These are phyloP conservation scores for Biscogniauxia mediterranea DNA, from an alignment of 2,329 filamentous ascomycete species.

Conservation along the genomic window DNA sequence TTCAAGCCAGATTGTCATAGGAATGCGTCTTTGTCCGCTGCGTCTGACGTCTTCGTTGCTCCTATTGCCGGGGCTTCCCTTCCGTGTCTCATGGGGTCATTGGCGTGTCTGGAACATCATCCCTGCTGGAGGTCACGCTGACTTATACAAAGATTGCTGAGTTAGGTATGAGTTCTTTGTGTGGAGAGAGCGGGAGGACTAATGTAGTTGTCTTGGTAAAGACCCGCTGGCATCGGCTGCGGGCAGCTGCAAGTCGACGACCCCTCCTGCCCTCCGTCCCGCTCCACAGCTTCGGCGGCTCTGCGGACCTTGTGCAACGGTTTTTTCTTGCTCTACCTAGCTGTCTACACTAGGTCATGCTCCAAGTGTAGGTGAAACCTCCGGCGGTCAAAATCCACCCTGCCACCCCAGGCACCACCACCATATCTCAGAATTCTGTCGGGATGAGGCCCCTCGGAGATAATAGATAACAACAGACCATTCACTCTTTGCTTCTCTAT, in stretches of 20 bases:
- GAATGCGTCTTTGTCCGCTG: too few species aligned
- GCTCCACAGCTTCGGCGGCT: not conserved
- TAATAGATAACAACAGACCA: not conserved
- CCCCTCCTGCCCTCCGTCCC: not conserved
- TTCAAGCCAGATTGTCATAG: not conserved
- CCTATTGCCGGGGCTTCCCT: not conserved
- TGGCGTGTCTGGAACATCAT: not conserved
- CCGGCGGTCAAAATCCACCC: not conserved
- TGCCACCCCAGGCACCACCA: not conserved
- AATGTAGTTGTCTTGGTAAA: not conserved
- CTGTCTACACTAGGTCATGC: too few species aligned
- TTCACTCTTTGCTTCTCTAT: not conserved
- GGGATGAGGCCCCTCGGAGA: not conserved
- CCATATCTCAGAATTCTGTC: not conserved
- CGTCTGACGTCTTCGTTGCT: not conserved
- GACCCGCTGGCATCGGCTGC: not conserved
- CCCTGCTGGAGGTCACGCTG: not conserved
- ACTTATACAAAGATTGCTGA: not conserved
- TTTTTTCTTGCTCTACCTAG: not conserved
- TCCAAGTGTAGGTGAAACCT: not conserved
- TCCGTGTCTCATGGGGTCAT: not conserved
- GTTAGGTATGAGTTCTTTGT: not conserved
- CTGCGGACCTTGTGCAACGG: not conserved
- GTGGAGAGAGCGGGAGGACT: not conserved
- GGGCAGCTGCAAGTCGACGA: not conserved